These are phyloP conservation scores for Radiomyces spectabilis DNA, from an alignment of 192 early-diverging fungal species.

Conservation along the genomic window DNA sequence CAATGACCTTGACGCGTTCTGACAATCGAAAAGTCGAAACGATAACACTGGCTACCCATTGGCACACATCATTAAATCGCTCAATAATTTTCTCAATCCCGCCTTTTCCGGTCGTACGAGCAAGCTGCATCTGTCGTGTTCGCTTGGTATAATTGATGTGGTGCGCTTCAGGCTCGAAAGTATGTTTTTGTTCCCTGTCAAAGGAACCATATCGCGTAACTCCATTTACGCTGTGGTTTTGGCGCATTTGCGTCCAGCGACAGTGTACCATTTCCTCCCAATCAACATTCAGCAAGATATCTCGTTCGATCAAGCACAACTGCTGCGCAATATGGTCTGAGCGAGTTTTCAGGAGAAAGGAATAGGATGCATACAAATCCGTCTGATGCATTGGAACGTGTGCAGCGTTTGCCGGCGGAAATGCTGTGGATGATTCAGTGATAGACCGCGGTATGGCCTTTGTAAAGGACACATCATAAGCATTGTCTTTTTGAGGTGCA, in stretches of 20 bases:
- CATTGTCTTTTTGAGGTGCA: no score
- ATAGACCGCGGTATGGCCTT: no score
- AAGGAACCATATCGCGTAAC: not conserved
- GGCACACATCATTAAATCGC: conserved; percentile 35
- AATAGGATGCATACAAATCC: no score
- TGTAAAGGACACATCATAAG: no score
- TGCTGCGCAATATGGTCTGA: conserved; percentile 49
- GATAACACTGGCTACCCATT: conserved; percentile 56
- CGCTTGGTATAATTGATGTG: not conserved
- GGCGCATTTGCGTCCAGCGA: conserved; percentile 42
- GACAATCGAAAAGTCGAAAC: conserved; percentile 31
- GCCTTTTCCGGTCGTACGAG: not conserved
- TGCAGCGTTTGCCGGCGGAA: no score
- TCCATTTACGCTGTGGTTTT: not conserved
- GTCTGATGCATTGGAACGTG: no score
- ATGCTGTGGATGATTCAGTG: no score
- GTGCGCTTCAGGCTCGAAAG: not conserved
- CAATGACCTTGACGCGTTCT: conserved; percentile 42
- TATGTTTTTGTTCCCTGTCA: not conserved
- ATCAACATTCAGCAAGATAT: conserved; percentile 33
- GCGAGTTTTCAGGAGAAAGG: conserved; percentile 31
- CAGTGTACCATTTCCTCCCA: conserved; percentile 50
- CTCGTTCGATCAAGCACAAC: conserved; percentile 48
- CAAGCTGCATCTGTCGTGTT: not conserved
- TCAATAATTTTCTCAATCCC: conserved; percentile 27